Percentiles rank a stretch among this genome's conserved stretches.
These are phyloP conservation scores for Rehmannia glutinosa DNA, from an alignment of 257 asterid genomes.

Conservation along the genomic window DNA sequence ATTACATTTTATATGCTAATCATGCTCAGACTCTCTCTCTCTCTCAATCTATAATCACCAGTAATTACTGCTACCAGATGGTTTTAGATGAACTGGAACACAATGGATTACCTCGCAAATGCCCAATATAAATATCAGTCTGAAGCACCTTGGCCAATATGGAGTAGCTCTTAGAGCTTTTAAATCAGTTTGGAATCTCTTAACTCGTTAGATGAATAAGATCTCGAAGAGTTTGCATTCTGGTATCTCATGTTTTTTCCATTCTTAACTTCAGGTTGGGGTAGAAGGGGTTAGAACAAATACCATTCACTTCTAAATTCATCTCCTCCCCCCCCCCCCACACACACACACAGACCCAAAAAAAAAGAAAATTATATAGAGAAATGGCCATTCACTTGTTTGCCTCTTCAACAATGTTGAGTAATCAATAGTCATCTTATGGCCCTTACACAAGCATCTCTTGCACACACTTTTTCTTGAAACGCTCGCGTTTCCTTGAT, in stretches of 20 bases:
- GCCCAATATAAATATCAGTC: not conserved
- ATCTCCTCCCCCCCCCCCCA: not conserved
- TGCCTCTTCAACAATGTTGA: not conserved
- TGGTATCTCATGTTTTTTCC: not conserved
- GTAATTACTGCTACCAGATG: too few species aligned
- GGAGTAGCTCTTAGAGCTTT: not conserved
- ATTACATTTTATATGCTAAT: too few species aligned
- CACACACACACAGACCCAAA: too few species aligned
- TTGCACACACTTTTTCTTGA: conserved; percentile 9
- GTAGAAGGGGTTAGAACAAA: not conserved
- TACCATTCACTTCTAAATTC: not conserved
- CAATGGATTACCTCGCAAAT: not conserved
- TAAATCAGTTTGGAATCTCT: not conserved
- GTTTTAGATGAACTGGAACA: too few species aligned
- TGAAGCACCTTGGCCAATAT: not conserved
- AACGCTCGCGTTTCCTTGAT: conserved; percentile 3
- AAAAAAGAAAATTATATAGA: not conserved
- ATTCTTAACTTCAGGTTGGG: not conserved
- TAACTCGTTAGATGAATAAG: not conserved
- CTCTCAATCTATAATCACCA: too few species aligned
- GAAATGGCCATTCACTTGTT: not conserved
- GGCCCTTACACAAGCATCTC: not conserved
- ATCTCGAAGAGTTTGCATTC: not conserved
- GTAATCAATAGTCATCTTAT: not conserved
- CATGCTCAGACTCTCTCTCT: not conserved